Base-by-base conservation (phyloP, 2,329 filamentous ascomycete genomes). In the Ceratocystis ficicola region DNA sequence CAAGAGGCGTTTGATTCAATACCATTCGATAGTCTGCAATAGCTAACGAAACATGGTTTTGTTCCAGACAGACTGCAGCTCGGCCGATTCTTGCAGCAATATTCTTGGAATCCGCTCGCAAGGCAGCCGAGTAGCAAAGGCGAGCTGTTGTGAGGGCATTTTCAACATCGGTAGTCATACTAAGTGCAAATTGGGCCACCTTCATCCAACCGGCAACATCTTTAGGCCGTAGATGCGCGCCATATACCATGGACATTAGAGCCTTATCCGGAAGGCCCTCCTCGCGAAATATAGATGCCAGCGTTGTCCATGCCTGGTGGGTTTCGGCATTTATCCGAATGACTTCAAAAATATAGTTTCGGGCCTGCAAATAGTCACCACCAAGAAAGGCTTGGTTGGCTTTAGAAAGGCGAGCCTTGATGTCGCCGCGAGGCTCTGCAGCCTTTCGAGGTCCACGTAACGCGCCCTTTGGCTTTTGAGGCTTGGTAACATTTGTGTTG, bases 271-370 rank as follows among this genome's bases (percentile, higher is more conserved):
- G 74, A 60, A 85, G 79, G 1, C 82, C 82, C 66, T 82, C 78
- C 71, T 87, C 84, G 67, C 81, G 77, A 70, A 84, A 83, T 64
- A 87, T 82, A 2, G 83, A 81, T 0, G 83, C 79, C 59, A 88
- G 73, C 12, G 86, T 77, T 15, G 79, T 81, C 85, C 85, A 88
- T 28, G 86, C 85, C 69, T 83, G 80, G 68, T 85, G 80, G 1
- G 83, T 86, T 72, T 87, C 84, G 22, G 83, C 83, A 69, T 88
- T 87, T 72, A 87, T 85, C 63, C 84, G 80, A 70, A 88, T 86
- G 66, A 87, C 81, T 70, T 87, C 84, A 50, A 81, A 79, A 7
- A 84, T 80, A 25, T 82, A 76, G 17, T 80, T 79, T 44, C 84
- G 76, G 4, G 87, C 86, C 50, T 79, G 77, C 4, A 83, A 79